Base-by-base conservation (phyloP, 2,329 filamentous ascomycete genomes). In the Calonectria fujianensis region DNA sequence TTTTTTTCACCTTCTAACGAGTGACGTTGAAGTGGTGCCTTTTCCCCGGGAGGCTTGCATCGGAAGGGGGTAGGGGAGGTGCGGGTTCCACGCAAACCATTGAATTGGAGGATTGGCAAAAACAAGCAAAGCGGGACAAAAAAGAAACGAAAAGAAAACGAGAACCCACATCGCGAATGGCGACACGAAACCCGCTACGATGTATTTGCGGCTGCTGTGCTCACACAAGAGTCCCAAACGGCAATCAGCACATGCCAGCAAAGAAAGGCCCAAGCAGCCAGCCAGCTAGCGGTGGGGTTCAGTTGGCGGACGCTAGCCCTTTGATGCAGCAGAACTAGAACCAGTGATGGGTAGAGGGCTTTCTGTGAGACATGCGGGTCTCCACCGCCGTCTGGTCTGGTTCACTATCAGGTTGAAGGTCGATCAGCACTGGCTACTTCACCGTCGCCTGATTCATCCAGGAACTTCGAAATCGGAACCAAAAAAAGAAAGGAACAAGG, bases 281-380 rank as follows among this genome's bases (percentile, higher is more conserved):
- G 16, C 16, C 41, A 61, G 41, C 11, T 14, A 20, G 54, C 18
- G 35, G 67, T 69, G 59, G 75, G 71, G 70, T 67, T 67, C 3
- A 37, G 24, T 69, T 41, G 48, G 50, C 65, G 24, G 52, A 70
- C 52, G 63, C 65, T 70, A 75, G 63, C 66, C 76, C 65, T 51
- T 69, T 67, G 64, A 72, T 66, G 69, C 51, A 66, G 74, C 41
- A 45, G 41, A n/a, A 6, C 41, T 61, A 59, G 59, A 59, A 67
- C 48, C 64, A 41, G 64, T 20, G 48, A 67, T 67, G 48, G 48
- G 35, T 54, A 31, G 48, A 45, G 59, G 61, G 51, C 48, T 73
- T 45, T 69, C 66, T 73, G 73, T 78, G 74, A 79, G 78, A 80
- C 72, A 72, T 77, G 51, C 66, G 51, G 48, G 69, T 66, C 72